phyloP scores from a whole-genome alignment of 306 rosid species.

The Sechiopsis laciniata region DNA sequence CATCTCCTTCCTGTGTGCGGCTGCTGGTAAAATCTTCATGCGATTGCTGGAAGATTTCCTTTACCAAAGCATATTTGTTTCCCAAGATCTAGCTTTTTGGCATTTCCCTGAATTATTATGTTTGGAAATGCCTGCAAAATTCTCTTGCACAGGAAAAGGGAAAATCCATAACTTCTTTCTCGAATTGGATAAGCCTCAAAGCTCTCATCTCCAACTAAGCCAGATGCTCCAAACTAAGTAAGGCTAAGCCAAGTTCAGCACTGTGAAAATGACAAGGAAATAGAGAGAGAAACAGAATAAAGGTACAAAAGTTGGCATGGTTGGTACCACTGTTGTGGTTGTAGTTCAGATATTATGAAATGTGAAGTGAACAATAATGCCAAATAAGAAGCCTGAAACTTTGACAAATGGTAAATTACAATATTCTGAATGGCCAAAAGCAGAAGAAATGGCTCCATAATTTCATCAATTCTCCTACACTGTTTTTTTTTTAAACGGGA shows the following conservation, averaged over 20 bases:
- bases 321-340: slow-evolving; percentile 4
- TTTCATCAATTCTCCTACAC: neutral
- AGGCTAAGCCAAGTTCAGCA: slow-evolving; percentile 5
- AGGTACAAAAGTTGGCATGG: slow-evolving; percentile 16
- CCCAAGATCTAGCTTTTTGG: too few species aligned
- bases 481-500: too few species aligned
- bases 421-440: neutral
- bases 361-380: slow-evolving; percentile 1
- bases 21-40: slow-evolving; percentile 11
- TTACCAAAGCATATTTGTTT: too few species aligned
- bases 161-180: neutral
- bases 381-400: neutral
- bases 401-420: neutral
- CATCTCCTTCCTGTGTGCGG: slow-evolving; percentile 20
- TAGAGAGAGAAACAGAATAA: slow-evolving; percentile 5
- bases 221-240: slow-evolving; percentile 10
- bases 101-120: too few species aligned
- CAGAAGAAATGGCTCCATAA: slow-evolving; percentile 10
- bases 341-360: neutral
- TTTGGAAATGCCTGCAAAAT: neutral
- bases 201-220: slow-evolving; percentile 13
- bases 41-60: neutral
- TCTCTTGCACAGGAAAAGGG: slow-evolving; percentile 17
- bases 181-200: slow-evolving; percentile 18
- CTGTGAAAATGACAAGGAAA: slow-evolving; percentile 11